Evolutionary conservation across 768 basidiomycete genomes (phyloP).

Genomic region (Boletales sp.): DNA sequence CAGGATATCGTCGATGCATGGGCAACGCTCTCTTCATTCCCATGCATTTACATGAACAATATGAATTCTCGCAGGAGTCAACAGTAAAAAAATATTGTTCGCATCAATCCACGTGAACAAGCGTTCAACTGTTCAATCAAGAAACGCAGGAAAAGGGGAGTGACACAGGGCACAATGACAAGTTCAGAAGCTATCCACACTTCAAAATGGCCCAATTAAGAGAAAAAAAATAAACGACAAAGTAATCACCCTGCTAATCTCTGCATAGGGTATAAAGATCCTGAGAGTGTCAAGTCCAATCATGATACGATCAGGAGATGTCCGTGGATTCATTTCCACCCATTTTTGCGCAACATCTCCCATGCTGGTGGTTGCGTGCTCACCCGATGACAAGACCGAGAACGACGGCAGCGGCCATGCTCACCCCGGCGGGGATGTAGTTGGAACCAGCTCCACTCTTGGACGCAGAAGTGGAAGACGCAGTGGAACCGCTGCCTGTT

Average conservation of each 20-base stretch:
- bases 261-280: conserved; percentile 13
- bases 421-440: conserved; percentile 26
- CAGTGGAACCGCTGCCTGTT: conserved; percentile 14
- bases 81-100: not conserved
- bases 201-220: too few species aligned
- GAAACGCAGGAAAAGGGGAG: not conserved
- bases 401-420: conserved; percentile 26
- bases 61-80: too few species aligned
- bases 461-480: conserved; percentile 15
- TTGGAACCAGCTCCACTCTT: conserved; percentile 14
- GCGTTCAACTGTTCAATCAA: not conserved
- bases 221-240: not conserved
- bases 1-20: too few species aligned
- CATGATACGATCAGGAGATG: not conserved
- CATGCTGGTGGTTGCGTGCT: conserved; percentile 2
- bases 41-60: too few species aligned
- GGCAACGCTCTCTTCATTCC: too few species aligned
- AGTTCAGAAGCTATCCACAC: not conserved
- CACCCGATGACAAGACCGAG: conserved; percentile 28
- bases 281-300: not conserved
- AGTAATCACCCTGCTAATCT: conserved; percentile 4
- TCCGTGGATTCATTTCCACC: not conserved
- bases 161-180: not conserved
- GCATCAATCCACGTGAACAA: conserved; percentile 3
- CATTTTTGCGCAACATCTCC: not conserved